Base-by-base conservation (phyloP, 225 moss, liverwort and hornwort species). In the Pseudisothecium myosuroides region DNA sequence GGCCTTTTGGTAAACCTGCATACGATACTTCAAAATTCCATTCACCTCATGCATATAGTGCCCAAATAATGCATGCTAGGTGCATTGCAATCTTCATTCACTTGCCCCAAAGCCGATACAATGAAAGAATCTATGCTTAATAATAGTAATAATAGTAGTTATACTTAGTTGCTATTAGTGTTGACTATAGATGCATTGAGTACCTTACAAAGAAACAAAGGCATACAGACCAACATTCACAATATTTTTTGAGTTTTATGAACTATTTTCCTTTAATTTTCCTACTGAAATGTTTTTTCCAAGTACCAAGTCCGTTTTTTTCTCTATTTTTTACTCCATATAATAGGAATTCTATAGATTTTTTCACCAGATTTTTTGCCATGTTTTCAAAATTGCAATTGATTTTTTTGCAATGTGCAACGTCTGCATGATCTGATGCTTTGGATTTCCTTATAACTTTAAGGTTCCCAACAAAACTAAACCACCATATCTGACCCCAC, bases 261-360 rank as follows among this genome's bases (percentile, higher is more conserved):
- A 41, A 0, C 2, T 26, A 27, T 4, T 72, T 50, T 50, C 43
- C 12, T 11, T n/a, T 29, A 12, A 69, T 39, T 69, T 2, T 2
- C 7, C 4, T 23, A 13, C 2, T 9, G 2, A 23, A 68, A 5
- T 2, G 1, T 27, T 61, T 68, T n/a, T 24, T 4, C 1, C 1
- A 14, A 69, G 11, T 21, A 67, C 11, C 1, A 0, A 71, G 9
- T 66, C 11, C 11, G 0, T 26, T 14, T 26, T 15, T 41, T 1
- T 0, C 9, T 71, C 41, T 41, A 5, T 12, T 41, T 71, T 71
- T 41, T 39, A 28, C 21, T 72, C 15, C 15, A 27, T n/a, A n/a
- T n/a, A 43, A 26, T 27, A 43, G 43, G 1, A 3, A 41, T 10
- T 43, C 5, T 41, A 43, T 8, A 43, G 2, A 5, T 72, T 27